Evolutionary conservation across 768 basidiomycete genomes (phyloP), one percentile per base, ranked within the genome.

Genomic region (Psilocybe cubensis): DNA sequence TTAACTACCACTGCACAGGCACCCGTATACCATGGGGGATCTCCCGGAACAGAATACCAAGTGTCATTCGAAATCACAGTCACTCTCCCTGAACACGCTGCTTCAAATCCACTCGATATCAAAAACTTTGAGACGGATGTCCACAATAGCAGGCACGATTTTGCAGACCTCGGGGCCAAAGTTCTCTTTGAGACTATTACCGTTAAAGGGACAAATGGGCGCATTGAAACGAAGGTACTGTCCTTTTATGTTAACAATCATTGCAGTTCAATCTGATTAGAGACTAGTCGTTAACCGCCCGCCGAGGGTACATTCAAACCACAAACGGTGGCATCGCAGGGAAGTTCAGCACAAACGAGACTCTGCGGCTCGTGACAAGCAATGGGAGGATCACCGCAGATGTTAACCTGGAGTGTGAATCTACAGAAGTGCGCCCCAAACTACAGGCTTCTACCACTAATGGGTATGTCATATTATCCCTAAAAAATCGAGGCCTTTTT

Each of bases 321-420:
- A 60, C 72, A 4, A 85, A 83, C 49, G 76, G 74, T n/a, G 65
- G 61, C 9, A 82, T 87, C 33, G 56, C 58, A 2, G 86, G 86
- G 9, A 64, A 59, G 25, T 84, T 82, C 70, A 74, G 75, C 20
- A 65, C 69, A 7, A 68, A 73, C 0, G 58, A 63, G 0, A 64
- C 65, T 27, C 66, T 78, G 12, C 54, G 42, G 3, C 58, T 78
- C 18, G n/a, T 59, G 11, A 78, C 78, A 17, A 60, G 72, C 20
- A 83, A 85, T 59, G 72, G 72, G 1, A 67, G 48, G 2, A 76
- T 88, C 51, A 51, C 70, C 3, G 71, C 73, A 0, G 63, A 67
- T 17, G 76, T 85, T 23, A 72, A 67, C 25, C 58, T 86, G 42
- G 56, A 66, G 58, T 72, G 60, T 69, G 75, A 62, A 49, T 58